Percentiles rank a stretch among this genome's conserved stretches.
Evolutionary conservation across 768 basidiomycete genomes (phyloP).

Genomic region (Trametes coccinea): DNA sequence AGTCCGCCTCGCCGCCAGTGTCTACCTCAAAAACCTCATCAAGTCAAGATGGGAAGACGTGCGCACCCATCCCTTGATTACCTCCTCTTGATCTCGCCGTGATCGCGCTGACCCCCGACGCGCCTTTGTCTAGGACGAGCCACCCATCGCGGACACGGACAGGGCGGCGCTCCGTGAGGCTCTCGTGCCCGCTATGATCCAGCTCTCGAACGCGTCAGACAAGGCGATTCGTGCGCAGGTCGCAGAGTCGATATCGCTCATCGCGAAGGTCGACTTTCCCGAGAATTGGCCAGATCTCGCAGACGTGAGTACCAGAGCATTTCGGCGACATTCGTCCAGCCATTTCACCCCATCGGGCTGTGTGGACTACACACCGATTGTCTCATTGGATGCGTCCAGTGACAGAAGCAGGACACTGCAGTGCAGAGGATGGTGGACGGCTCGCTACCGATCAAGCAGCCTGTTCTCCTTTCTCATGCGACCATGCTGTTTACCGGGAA

Average conservation of each 20-base stretch:
- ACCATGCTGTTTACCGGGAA: no score
- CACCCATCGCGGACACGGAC: slow-evolving; percentile 69
- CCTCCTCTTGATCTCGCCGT: background rate
- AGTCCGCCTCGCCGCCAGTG: slow-evolving; percentile 78
- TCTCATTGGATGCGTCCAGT: no score
- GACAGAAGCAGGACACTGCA: no score
- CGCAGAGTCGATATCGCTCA: slow-evolving; percentile 89
- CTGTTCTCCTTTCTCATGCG: no score
- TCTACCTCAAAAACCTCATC: slow-evolving; percentile 91
- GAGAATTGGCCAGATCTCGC: slow-evolving; percentile 84
- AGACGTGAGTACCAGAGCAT: slow-evolving; percentile 59
- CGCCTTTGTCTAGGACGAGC: slow-evolving; percentile 55
- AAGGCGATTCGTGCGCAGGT: slow-evolving; percentile 80
- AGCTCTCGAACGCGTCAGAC: slow-evolving; percentile 71
- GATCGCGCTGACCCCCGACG: background rate
- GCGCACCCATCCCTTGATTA: slow-evolving; percentile 2
- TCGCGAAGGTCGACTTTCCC: slow-evolving; percentile 93
- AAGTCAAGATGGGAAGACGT: slow-evolving; percentile 91
- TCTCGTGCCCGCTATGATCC: slow-evolving; percentile 90
- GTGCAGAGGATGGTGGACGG: no score
- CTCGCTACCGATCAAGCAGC: no score
- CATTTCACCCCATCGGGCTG: no score
- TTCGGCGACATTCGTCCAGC: no score
- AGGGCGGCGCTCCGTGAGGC: slow-evolving; percentile 70
- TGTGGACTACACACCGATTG: no score